Conservation (phyloP, 495 filamentous ascomycete genomes). For the Neurospora terricola region DNA sequence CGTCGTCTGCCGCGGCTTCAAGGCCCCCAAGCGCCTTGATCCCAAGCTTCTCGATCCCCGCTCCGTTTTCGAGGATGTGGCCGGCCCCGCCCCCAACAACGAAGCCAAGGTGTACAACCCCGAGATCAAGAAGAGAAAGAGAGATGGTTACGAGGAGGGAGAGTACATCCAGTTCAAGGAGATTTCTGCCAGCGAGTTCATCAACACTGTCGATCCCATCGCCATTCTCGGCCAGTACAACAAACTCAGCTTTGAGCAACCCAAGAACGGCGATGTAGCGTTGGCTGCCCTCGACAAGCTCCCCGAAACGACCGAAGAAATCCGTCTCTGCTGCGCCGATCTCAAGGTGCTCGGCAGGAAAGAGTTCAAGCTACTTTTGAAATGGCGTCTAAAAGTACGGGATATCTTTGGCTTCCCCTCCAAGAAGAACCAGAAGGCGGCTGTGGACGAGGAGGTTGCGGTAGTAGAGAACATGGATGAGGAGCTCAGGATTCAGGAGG, state of each 20-base stretch:
- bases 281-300: conserved; percentile 76
- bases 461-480: conserved; percentile 86
- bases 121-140: conserved; percentile 90
- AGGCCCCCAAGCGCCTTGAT: conserved; percentile 83
- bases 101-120: conserved; percentile 98
- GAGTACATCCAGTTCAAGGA: conserved; percentile 91
- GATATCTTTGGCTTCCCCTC: conserved; percentile 82
- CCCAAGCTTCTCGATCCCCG: conserved; percentile 85
- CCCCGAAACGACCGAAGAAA: conserved; percentile 87
- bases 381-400: conserved; percentile 82
- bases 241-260: conserved; percentile 68
- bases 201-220: conserved; percentile 90
- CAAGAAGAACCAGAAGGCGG: conserved; percentile 52
- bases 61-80: conserved; percentile 90
- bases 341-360: conserved; percentile 85
- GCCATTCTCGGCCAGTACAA: conserved; percentile 87
- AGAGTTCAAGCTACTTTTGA: conserved; percentile 86
- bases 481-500: conserved; percentile 78
- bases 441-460: conserved; percentile 58
- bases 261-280: conserved; percentile 71
- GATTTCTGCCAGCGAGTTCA: conserved; percentile 78
- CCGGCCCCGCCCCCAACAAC: conserved; percentile 81
- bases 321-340: conserved; percentile 76
- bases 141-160: conserved; percentile 95
- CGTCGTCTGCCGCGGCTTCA: conserved; percentile 86